Base-by-base conservation (phyloP, 441 rosid genomes). In the Dalechampia spathulata region DNA sequence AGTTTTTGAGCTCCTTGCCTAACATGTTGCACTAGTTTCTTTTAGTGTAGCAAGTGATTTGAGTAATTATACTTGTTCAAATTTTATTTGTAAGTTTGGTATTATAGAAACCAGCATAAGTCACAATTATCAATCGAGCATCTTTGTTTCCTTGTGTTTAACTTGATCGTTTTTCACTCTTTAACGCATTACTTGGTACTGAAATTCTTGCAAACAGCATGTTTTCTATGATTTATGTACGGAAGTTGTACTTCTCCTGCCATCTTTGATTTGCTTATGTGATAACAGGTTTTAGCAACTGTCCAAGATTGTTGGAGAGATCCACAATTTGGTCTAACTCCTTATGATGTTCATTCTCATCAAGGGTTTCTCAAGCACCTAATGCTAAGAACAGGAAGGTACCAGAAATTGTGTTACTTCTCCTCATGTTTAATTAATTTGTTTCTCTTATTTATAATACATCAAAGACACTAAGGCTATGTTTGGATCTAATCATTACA, bases 361-460 rank as follows among this genome's bases (percentile, higher is more conserved):
- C 70, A 43, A 40, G 98, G 98, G 58, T 91, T 82, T 74, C 91
- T 92, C 58, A 92, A 88, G 81, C 98, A 88, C 78, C 83, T 88
- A 63, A 80, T 82, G 84, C 82, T 92, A 37, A 84, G 98, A 83
- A 83, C 85, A 68, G 96, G 98, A 75, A 88, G 98, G 98, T 92
- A 72, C 45, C 42, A 2, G 58, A 65, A 67, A 63, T 72, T 11
- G 49, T 15, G 32, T 32, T 8, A 30, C 7, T 49, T n/a, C 30
- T 42, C 48, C 14, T 48, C 7, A 10, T 12, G 44, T 14, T 49
- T 17, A 48, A 19, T 36, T 55, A 27, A 32, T 16, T 10, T 63
- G 21, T 38, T 61, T 28, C 42, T 55, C 49, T 28, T 57, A 38
- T 27, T 48, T 58, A n/a, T n/a, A n/a, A 11, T 13, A 32, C 21